Evolutionary conservation across 176 grass and related monocot genomes (phyloP), one percentile per base, ranked within the genome.

Genomic region (Avena sativa): DNA sequence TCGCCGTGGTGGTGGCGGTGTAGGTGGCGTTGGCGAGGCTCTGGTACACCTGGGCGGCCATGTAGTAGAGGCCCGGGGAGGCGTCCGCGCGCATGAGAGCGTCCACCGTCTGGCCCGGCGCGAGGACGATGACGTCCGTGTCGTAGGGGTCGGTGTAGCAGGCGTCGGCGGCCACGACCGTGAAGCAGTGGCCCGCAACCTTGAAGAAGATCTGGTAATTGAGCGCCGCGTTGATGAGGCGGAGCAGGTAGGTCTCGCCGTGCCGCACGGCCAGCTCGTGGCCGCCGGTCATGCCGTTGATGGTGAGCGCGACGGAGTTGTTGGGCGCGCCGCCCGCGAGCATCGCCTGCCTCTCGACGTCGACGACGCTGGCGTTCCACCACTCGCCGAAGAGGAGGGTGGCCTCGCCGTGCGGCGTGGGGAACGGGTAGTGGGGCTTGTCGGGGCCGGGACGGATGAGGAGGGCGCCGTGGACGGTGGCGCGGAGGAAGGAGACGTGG

Each of bases 191-290:
- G n/a, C 62, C 69, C 11, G 88, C 93, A 2, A 95, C 84, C 83
- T 92, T 95, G 83, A 92, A 95, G 88, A 95, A 95, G 79, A 95
- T 86, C 70, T 90, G 74, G 67, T 86, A 84, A 23, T 81, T 88
- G 47, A 95, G 86, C 52, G 93, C 93, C 16, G 93, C 93, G 70
- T 92, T 95, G 74, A 95, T 79, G 52, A 91, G 86, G 57, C 93
- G 90, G 46, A 95, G 82, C 34, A 95, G 71, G 80, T 92, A 92
- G 13, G 74, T 92, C 46, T 82, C 13, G 51, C 84, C 86, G 40
- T 44, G 47, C n/a, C 63, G 47, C 19, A 95, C 86, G 8, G 25
- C 48, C 14, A 95, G 73, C 49, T 47, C 52, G 59, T 91, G 71
- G 26, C 72, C 76, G 34, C 89, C 77, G 6, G 87, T 72, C 60